Base-by-base conservation (phyloP, 1,284 basidiomycete genomes). In the Ceratobasidium sp. region DNA sequence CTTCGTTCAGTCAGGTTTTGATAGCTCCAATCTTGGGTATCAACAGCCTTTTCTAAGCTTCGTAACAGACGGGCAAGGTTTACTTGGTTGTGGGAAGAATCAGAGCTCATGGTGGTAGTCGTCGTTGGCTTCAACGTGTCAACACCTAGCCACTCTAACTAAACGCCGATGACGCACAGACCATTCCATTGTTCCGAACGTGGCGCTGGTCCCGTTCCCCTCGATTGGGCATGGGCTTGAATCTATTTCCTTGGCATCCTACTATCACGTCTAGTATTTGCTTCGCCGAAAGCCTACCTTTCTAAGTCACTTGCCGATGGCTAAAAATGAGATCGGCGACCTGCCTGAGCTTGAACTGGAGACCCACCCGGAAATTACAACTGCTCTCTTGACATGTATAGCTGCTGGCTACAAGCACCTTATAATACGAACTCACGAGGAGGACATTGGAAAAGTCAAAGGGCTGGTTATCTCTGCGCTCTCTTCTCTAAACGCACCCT, bases 51-150 rank as follows among this genome's bases (percentile, higher is more conserved):
- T 77, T 93, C 90, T 0, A 94, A 85, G 74, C 89, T 83, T 59
- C 87, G 85, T 7, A 93, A 83, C 0, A 94, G 86, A 51, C 91
- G 86, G 11, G 84, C 83, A 9, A 94, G 85, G 82, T 94, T 94
- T 19, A 94, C 88, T 78, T 89, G 87, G 84, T 93, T 90, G 78
- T 92, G 92, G 19, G 59, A 64, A 7, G 71, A 64, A 49, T 74
- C 71, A 13, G 71, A 54, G 49, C 25, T 65, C 71, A 67, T 74
- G 29, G 64, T 43, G 32, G 40, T 64, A 11, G 71, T 74, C 17
- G 71, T 65, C 22, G 57, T 25, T 46, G 61, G 49, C 29, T 44
- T 74, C 71, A 65, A 74, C 71, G 71, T 74, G 71, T 74, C 61
- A 59, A 40, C 67, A 22, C 44, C 17, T 11, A 34, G 49, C n/a